Conservation (phyloP, 2,329 filamentous ascomycete genomes). For the Simplicillium aogashimaense region DNA sequence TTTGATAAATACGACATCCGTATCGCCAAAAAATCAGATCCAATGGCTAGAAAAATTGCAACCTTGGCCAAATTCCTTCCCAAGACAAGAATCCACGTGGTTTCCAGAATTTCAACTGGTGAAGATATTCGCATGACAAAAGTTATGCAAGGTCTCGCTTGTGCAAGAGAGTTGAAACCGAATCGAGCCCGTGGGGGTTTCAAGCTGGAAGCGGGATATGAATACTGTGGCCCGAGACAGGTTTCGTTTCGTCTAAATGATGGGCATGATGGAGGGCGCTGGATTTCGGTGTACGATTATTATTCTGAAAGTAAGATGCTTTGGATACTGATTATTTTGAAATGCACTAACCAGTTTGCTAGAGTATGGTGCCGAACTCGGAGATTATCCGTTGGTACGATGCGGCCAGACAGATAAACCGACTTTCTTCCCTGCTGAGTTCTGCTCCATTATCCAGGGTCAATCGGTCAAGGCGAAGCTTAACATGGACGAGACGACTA, state of each 20-base stretch:
- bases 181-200: slow-evolving; percentile 10
- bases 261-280: slow-evolving; percentile 13
- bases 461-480: slow-evolving; percentile 55
- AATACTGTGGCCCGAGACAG: slow-evolving; percentile 21
- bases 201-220: slow-evolving; percentile 11
- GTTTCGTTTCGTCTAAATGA: slow-evolving; percentile 20
- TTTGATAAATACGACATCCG: slow-evolving; percentile 16
- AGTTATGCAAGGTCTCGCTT: slow-evolving; percentile 18
- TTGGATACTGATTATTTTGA: background rate
- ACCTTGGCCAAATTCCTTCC: slow-evolving; percentile 25
- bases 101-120: slow-evolving; percentile 19
- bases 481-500: slow-evolving; percentile 46
- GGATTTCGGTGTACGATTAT: slow-evolving; percentile 31
- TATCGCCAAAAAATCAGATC: slow-evolving; percentile 7
- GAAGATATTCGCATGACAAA: slow-evolving; percentile 19
- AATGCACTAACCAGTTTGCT: background rate
- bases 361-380: slow-evolving; percentile 24
- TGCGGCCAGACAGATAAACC: slow-evolving; percentile 48
- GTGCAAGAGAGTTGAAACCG: slow-evolving; percentile 11
- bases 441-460: slow-evolving; percentile 52
- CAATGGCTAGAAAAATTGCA: slow-evolving; percentile 11
- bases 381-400: slow-evolving; percentile 53
- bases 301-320: slow-evolving; percentile 29
- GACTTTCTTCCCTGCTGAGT: slow-evolving; percentile 56
- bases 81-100: slow-evolving; percentile 25